phyloP scores from a whole-genome alignment of 768 basidiomycete species.

The Kwoniella pini region DNA sequence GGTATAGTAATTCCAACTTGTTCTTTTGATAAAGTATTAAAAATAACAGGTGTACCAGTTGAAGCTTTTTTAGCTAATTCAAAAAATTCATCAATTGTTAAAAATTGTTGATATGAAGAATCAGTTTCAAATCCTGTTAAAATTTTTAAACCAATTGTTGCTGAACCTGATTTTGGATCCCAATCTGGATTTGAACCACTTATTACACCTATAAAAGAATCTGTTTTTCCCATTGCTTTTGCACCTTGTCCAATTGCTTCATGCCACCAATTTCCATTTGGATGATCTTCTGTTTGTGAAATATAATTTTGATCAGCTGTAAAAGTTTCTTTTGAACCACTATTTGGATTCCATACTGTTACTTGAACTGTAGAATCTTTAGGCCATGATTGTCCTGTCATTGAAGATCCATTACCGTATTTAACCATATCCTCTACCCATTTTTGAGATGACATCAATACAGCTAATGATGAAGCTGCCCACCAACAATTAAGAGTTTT shows the following conservation, averaged over 20 bases:
- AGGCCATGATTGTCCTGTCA: constrained; percentile 16
- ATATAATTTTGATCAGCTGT: constrained; percentile 1
- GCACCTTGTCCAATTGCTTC: constrained; percentile 15
- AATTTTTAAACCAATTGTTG: constrained; percentile 7
- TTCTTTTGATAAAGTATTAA: constrained; percentile 13
- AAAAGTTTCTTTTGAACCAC: background rate
- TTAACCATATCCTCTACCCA: constrained; percentile 31
- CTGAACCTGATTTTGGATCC: constrained; percentile 15
- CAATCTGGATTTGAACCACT: constrained; percentile 5
- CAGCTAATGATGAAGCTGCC: constrained; percentile 30
- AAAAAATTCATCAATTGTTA: constrained; percentile 12
- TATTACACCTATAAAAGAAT: background rate
- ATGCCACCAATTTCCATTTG: constrained; percentile 23
- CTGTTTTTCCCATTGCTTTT: background rate
- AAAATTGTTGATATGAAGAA: background rate
- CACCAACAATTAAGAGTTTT: constrained; percentile 37
- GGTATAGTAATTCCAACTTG: constrained; percentile 3
- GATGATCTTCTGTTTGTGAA: constrained; percentile 21
- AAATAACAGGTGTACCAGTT: constrained; percentile 13
- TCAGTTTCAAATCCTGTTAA: constrained; percentile 16
- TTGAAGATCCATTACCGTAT: constrained; percentile 23
- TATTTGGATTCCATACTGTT: constrained; percentile 19
- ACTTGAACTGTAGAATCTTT: constrained; percentile 8
- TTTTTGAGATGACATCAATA: constrained; percentile 26
- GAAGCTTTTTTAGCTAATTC: background rate